Evolutionary conservation across 495 filamentous ascomycete genomes (phyloP), one percentile per base, ranked within the genome.

Genomic region (Penicillium psychrofluorescens): DNA sequence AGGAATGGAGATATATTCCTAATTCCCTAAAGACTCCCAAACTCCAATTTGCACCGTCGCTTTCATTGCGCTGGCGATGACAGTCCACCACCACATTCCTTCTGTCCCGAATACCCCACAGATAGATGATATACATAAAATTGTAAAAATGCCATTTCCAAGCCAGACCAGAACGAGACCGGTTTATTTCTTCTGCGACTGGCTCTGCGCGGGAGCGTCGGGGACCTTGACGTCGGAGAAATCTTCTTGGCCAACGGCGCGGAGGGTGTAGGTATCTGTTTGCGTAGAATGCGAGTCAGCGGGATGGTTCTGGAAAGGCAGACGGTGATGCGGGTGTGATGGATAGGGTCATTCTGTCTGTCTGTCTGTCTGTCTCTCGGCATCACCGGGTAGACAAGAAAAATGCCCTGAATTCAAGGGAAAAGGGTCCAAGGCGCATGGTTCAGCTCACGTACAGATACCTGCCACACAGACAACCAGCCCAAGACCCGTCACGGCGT

Each of bases 151-250:
- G 9, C 32, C 32, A 5, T 5, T 7, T 9, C 6, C 32, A 34
- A 34, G 10, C 2, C 3, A 22, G 22, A 22, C 22, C 22, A 22
- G 15, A 8, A n/a, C n/a, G 28, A 36, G 11, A 6, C 11, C 9
- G n/a, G 33, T 46, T 37, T 48, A 53, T 53, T 60, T 41, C 45
- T 60, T 36, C 42, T 62, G 50, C 50, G 45, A 41, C 36, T 54
- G 44, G 52, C 22, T 53, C 30, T 72, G 59, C 51, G 75, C 64
- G 36, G 85, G 83, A 7, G 76, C 71, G 56, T 85, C 83, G 38
- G 91, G 90, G 35, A 95, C 81, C 55, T 80, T 79, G 43, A 99
- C 90, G 60, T 99, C 92, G 53, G 91, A 88, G 77, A 99, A 99
- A 48, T 99, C 89, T 63, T 99, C 92, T 68, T 97, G 94, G 31